Evolutionary conservation across 1,284 basidiomycete genomes (phyloP), one percentile per base, ranked within the genome.

Genomic region (Moesziomyces aphidis): DNA sequence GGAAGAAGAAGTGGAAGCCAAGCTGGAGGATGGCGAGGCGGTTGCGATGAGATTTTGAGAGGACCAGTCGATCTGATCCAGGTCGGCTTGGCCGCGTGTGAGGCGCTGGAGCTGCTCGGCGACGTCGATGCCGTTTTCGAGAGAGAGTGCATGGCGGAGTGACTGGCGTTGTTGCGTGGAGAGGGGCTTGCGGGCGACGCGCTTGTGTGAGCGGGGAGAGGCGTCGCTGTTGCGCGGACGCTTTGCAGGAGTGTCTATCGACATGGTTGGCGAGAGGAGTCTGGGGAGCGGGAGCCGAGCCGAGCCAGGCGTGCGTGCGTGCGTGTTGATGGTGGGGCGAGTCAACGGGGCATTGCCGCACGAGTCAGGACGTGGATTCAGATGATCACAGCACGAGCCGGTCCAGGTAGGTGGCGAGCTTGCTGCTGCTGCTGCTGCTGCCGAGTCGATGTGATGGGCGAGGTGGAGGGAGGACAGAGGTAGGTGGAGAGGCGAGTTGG

Each of bases 1-100:
- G 5, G 61, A 53, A 31, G 61, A 42, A 3, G 54, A 53, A 42
- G 58, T 47, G 8, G 54, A 47, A 22, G 45, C n/a, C 26, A 54
- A 48, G n/a, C 21, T 43, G n/a, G 31, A 55, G n/a, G 59, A 53
- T n/a, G 58, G 47, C 54, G 73, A 75, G 9, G 73, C 61, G 26
- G 49, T 49, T 1, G 73, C 73, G 23, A 75, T 42, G 1, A 70
- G 50, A 23, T 75, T 75, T 4, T 75, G 73, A 3, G 51, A 15
- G 2, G 73, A 75, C 67, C 73, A 75, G 1, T 67, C 67, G n/a
- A 75, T 62, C 49, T 75, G 58, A 3, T 44, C 34, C 1, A 54
- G 55, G 31, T 61, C 52, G 9, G 19, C 17, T 22, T 36, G 15
- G 17, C 66, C 72, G 9, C 24, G 7, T 19, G 36, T 43, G 1